Base-by-base conservation (phyloP, 192 early-diverging fungal species). In the Oehlia diaphana region DNA sequence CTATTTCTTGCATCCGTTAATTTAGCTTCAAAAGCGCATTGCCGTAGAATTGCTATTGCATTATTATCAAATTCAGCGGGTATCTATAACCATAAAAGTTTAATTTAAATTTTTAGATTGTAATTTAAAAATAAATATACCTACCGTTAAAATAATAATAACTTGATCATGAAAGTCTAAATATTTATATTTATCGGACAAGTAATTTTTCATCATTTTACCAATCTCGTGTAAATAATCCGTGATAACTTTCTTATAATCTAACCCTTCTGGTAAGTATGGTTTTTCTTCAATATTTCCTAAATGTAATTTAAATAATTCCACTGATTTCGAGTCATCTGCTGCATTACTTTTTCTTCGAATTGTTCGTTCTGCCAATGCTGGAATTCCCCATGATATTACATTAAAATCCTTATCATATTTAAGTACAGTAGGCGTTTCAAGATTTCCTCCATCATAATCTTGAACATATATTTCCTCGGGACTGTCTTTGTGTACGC, bases 21-120 rank as follows among this genome's bases (percentile, higher is more conserved):
- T 33, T 83, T 85, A 35, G 88, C 88, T 33, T 87, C 76, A 49
- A 86, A 82, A 37, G 87, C 88, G n/a, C 87, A 85, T 47, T 87
- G 83, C 28, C 88, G 77, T 87, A 90, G 88, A 14, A 84, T 84
- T 6, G 81, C 80, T 80, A 88, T 88, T 37, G 88, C 87, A 58
- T 61, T 26, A 8, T 74, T 61, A 74, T 74, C 72, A 19, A 33
- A 74, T 74, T 74, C 72, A 3, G 47, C 72, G 21, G 72, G 72
- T 26, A 74, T 28, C 33, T 82, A 78, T 0, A 84, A 80, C 87
- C 84, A 80, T 81, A 74, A 10, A 89, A 72, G 61, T 89, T 86
- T 67, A 86, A 26, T 26, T 82, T 44, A 86, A 21, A 58, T 58
- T 58, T 58, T 58, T 21, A n/a, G 31, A 19, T 23, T 44, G 8